These are phyloP conservation scores for Tricholoma bakamatsutake DNA, from an alignment of 768 basidiomycete genomes.

Conservation along the genomic window DNA sequence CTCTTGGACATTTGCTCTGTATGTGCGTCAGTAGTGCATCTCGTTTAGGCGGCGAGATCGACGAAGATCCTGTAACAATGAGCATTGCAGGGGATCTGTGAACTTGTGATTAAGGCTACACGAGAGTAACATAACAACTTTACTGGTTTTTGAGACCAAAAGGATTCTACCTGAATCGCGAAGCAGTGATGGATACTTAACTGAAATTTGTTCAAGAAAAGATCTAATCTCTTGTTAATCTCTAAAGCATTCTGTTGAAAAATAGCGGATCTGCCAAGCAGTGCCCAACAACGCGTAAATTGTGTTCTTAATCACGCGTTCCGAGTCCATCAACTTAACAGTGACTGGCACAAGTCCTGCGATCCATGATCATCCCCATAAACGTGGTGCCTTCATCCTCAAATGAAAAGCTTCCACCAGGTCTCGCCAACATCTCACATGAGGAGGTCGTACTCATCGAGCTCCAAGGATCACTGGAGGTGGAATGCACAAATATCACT, in stretches of 20 bases:
- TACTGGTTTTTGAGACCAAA: not conserved
- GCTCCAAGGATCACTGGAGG: slow-evolving; percentile 77
- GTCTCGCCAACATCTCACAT: slow-evolving; percentile 67
- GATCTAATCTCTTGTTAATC: not conserved
- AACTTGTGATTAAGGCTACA: not conserved
- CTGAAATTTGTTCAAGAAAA: not conserved
- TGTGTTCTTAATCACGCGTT: not conserved
- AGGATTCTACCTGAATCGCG: not conserved
- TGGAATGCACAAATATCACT: slow-evolving; percentile 45
- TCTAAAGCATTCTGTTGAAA: not conserved
- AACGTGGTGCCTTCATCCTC: slow-evolving; percentile 31
- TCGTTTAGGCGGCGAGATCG: slow-evolving; percentile 66
- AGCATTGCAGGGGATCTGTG: slow-evolving; percentile 48
- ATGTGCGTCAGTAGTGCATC: slow-evolving; percentile 57
- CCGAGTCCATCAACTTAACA: not conserved
- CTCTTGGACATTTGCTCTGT: slow-evolving; percentile 41
- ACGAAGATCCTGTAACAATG: slow-evolving; percentile 70
- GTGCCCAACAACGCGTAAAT: not conserved
- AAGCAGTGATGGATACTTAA: not conserved
- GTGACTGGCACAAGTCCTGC: not conserved
- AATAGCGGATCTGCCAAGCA: not conserved
- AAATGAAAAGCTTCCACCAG: slow-evolving; percentile 50
- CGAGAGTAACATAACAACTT: not conserved
- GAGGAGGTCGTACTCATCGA: slow-evolving; percentile 82
- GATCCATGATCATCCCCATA: slow-evolving; percentile 63